These are phyloP conservation scores for Shiraia bambusicola DNA, from an alignment of 2,329 filamentous ascomycete genomes.

Conservation along the genomic window DNA sequence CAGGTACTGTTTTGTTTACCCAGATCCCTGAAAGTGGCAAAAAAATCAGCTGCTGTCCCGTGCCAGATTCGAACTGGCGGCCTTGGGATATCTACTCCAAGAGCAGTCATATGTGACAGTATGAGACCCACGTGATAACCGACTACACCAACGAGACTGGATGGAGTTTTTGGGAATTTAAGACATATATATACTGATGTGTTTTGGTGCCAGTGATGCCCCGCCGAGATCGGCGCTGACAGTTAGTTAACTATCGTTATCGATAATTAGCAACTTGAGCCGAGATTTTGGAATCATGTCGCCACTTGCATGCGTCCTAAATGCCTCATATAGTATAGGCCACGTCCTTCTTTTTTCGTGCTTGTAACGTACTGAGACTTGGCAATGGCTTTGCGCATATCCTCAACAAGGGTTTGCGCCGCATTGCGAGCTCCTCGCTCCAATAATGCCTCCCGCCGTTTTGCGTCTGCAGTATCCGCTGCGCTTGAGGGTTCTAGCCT, in stretches of 20 bases:
- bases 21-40: no score
- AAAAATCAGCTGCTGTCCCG: slow-evolving; percentile 13
- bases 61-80: slow-evolving; percentile 34
- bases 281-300: slow-evolving; percentile 20
- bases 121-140: slow-evolving; percentile 37
- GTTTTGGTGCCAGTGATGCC: neutral
- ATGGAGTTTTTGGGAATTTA: neutral
- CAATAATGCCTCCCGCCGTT: slow-evolving; percentile 29
- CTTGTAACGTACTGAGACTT: slow-evolving; percentile 6
- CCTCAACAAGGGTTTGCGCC: slow-evolving; percentile 24
- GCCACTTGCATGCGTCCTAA: slow-evolving; percentile 10
- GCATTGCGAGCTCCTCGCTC: slow-evolving; percentile 30
- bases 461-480: slow-evolving; percentile 44
- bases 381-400: slow-evolving; percentile 38
- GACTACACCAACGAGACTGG: slow-evolving; percentile 32
- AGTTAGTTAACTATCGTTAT: slow-evolving; percentile 3
- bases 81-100: slow-evolving; percentile 28
- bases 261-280: slow-evolving; percentile 6
- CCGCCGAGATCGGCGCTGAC: slow-evolving; percentile 22
- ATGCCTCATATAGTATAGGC: slow-evolving; percentile 11
- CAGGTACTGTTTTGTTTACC: no score
- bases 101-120: slow-evolving; percentile 27
- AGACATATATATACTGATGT: slow-evolving; percentile 1
- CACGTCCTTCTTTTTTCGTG: slow-evolving; percentile 7
- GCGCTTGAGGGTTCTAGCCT: slow-evolving; percentile 44